Percentiles rank a stretch among this genome's conserved stretches.
phyloP scores from a whole-genome alignment of 768 basidiomycete species.

The Podaxis sp. region DNA sequence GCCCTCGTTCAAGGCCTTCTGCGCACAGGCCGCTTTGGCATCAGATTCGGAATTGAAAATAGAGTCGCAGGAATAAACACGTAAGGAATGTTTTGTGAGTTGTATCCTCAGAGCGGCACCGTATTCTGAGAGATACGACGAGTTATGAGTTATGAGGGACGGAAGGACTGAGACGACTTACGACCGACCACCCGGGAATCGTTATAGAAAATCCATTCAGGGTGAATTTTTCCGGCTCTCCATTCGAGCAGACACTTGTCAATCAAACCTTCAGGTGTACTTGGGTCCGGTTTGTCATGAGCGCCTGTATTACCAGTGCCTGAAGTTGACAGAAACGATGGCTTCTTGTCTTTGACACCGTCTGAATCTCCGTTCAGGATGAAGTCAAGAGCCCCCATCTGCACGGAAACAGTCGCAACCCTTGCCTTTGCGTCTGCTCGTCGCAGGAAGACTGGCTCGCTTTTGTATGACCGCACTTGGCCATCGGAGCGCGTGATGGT shows the following conservation, averaged over 20 bases:
- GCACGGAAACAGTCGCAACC: constrained; percentile 53
- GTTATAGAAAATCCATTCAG: constrained; percentile 52
- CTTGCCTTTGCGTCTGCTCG: constrained; percentile 55
- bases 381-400: constrained; percentile 63
- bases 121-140: constrained; percentile 32
- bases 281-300: constrained; percentile 16
- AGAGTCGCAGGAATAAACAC: constrained; percentile 52
- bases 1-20: constrained; percentile 50
- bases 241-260: constrained; percentile 55
- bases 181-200: constrained; percentile 46
- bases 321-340: constrained; percentile 30
- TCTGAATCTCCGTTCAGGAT: constrained; percentile 46
- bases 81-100: constrained; percentile 47
- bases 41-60: constrained; percentile 36
- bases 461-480: constrained; percentile 50
- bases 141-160: constrained; percentile 1
- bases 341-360: constrained; percentile 31
- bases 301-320: constrained; percentile 23
- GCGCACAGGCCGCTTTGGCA: constrained; percentile 57
- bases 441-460: constrained; percentile 40
- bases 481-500: constrained; percentile 60
- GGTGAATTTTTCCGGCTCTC: constrained; percentile 49
- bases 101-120: constrained; percentile 61
- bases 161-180: constrained; percentile 26
- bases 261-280: constrained; percentile 39